Evolutionary conservation across 495 filamentous ascomycete genomes (phyloP), one percentile per base, ranked within the genome.

Genomic region (Penicillium salamii): DNA sequence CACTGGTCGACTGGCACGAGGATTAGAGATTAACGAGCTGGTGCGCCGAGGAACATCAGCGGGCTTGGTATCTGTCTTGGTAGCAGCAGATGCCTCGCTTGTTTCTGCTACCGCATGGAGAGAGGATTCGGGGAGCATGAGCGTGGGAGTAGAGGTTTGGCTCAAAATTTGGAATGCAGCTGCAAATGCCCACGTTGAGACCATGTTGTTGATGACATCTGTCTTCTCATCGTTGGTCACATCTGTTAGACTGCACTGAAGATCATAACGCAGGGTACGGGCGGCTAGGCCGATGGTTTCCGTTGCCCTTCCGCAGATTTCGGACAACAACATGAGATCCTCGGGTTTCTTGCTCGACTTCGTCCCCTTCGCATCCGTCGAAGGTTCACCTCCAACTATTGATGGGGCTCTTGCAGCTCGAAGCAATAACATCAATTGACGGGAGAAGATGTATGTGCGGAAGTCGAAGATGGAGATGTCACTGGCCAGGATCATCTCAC

Each of bases 391-490:
- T 17, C 46, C 59, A 47, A 31, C 32, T 20, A 71, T 32, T 18
- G 61, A 74, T 13, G 69, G 62, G 8, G 78, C 77, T 63, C 90
- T 93, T 12, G 86, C 90, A 9, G 95, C 79, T 28, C 93, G 85
- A 18, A 96, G 79, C 8, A 97, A 76, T 3, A 98, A 67, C 12
- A 85, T 81, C 57, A 95, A 78, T 60, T 99, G 93, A 20, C 93
- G 80, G 18, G 89, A 85, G 70, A 97, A 97, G 9, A 99, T 78
- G 63, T 99, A 99, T 53, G 85, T 91, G 50, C 87, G 81, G 66
- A 99, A 97, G 64, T 99, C 93, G 58, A 97, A 97, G 11, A 95
- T 76, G n/a, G 93, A 97, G 23, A 97, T 95, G 53, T 95, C 86
- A 68, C 90, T 97, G n/a, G 88, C 85, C 34, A 97, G 72, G 39